Percentiles rank a stretch among this genome's conserved stretches.
Evolutionary conservation across 164 flowering plant species (phyloP).

Genomic region (Kalanchoe fedtschenkoi): DNA sequence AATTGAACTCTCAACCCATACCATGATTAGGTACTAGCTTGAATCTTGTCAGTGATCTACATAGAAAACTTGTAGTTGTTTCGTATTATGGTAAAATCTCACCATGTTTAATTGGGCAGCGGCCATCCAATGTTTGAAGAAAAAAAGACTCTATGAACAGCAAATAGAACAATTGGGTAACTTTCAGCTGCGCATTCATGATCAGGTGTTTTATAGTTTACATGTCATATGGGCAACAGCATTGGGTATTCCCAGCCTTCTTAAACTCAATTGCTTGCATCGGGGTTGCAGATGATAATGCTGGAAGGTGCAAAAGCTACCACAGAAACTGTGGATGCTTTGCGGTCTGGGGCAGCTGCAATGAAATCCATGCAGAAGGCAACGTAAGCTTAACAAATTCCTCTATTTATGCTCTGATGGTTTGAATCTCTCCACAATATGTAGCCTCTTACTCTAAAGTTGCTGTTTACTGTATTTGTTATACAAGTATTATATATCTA

Average conservation of each 20-base stretch:
- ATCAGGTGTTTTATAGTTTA: conserved; percentile 37
- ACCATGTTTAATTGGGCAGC: conserved; percentile 25
- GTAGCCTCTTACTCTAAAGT: neutral
- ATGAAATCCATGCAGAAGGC: conserved; percentile 78
- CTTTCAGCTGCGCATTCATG: conserved; percentile 60
- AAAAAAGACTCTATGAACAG: conserved; percentile 56
- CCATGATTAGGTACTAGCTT: too few relatives aligned
- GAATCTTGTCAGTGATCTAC: neutral
- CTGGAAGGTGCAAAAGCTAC: conserved; percentile 83
- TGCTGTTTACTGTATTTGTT: neutral
- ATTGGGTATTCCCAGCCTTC: neutral
- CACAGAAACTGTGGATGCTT: conserved; percentile 67
- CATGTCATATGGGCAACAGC: neutral
- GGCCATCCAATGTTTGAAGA: conserved; percentile 66
- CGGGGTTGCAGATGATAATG: conserved; percentile 53
- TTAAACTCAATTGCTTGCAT: neutral
- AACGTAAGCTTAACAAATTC: conserved; percentile 30
- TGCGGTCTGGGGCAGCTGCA: conserved; percentile 58
- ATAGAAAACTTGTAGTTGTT: neutral
- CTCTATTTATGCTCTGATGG: neutral
- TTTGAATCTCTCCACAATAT: neutral
- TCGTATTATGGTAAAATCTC: neutral
- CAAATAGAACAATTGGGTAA: conserved; percentile 63
- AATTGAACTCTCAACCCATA: too few relatives aligned
- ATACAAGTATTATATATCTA: neutral